Percentiles rank a stretch among this genome's conserved stretches.
These are phyloP conservation scores for Sinapis alba DNA, from an alignment of 441 rosid species.

Conservation along the genomic window DNA sequence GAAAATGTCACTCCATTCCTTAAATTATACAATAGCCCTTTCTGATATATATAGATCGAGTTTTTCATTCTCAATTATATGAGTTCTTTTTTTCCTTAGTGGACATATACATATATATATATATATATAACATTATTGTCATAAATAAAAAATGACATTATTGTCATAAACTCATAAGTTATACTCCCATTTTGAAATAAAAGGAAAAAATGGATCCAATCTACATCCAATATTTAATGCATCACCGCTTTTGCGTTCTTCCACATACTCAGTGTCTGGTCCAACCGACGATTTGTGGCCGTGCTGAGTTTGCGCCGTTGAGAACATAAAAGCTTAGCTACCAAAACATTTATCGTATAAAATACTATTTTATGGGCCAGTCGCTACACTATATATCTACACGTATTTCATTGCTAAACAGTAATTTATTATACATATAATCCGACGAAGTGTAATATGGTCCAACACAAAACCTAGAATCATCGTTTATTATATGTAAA, in stretches of 20 bases:
- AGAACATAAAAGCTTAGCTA: not conserved
- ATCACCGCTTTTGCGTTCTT: slow-evolving; percentile 25
- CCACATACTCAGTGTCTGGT: slow-evolving; percentile 1
- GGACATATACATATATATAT: not conserved
- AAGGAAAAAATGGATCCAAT: not conserved
- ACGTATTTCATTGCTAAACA: not conserved
- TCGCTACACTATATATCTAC: not conserved
- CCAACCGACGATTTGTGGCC: slow-evolving; percentile 8
- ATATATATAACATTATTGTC: not conserved
- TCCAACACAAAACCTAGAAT: slow-evolving; percentile 14
- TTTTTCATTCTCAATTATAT: not conserved
- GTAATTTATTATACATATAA: not conserved
- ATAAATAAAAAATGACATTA: not conserved
- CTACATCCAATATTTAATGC: slow-evolving; percentile 17
- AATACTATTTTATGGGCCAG: not conserved
- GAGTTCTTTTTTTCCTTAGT: not conserved
- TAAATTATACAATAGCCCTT: not conserved
- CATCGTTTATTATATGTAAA: not conserved
- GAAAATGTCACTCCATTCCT: not conserved
- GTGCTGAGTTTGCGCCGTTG: not conserved
- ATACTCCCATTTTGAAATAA: not conserved
- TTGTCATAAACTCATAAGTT: not conserved
- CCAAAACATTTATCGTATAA: slow-evolving; percentile 5
- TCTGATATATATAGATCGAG: not conserved
- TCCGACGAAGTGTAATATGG: not conserved